A percentile compares a stretch with the other conserved stretches of the same genome.
Evolutionary conservation across 352 stramenopile species (phyloP).

Genomic region (Phytophthora pisi): DNA sequence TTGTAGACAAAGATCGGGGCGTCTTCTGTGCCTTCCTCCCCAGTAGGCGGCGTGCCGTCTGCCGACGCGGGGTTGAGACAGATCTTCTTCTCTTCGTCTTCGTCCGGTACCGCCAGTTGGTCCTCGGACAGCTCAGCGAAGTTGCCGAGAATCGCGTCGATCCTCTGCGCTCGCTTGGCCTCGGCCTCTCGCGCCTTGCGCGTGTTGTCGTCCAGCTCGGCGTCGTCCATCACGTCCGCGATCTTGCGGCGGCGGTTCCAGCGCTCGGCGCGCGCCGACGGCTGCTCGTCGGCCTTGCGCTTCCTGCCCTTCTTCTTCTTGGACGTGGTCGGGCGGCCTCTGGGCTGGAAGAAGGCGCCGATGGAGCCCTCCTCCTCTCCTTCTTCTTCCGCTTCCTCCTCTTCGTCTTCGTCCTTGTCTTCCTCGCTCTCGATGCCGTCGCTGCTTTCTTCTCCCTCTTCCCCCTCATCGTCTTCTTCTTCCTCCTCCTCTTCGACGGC

Average conservation of each 20-base stretch:
- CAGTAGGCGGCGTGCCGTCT: constrained; percentile 49
- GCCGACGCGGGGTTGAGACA: constrained; percentile 58
- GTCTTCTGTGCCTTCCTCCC: constrained; percentile 49
- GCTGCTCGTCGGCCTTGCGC: constrained; percentile 24
- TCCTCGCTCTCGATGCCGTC: constrained; percentile 35
- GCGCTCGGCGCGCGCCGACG: constrained; percentile 31
- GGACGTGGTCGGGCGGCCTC: background rate
- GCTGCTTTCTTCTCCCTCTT: constrained; percentile 18
- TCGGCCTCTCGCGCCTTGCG: constrained; percentile 66
- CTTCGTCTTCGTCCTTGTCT: constrained; percentile 18
- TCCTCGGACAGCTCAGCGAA: constrained; percentile 46
- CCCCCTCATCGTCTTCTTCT: constrained; percentile 28
- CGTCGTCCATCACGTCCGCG: constrained; percentile 66
- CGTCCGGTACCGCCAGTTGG: constrained; percentile 29
- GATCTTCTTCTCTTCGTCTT: constrained; percentile 35
- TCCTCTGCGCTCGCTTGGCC: constrained; percentile 48
- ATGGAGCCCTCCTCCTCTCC: constrained; percentile 18
- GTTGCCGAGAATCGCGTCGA: constrained; percentile 42
- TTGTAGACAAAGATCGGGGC: constrained; percentile 72
- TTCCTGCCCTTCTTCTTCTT: constrained; percentile 17
- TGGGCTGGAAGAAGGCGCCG: constrained; percentile 19
- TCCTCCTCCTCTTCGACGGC: constrained; percentile 28
- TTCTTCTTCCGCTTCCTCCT: background rate
- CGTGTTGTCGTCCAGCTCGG: constrained; percentile 72
- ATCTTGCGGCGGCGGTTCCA: constrained; percentile 68